Percentiles rank a stretch among this genome's conserved stretches.
Conservation (phyloP, 148 eudicot genomes). For the Diospyros kaki region DNA sequence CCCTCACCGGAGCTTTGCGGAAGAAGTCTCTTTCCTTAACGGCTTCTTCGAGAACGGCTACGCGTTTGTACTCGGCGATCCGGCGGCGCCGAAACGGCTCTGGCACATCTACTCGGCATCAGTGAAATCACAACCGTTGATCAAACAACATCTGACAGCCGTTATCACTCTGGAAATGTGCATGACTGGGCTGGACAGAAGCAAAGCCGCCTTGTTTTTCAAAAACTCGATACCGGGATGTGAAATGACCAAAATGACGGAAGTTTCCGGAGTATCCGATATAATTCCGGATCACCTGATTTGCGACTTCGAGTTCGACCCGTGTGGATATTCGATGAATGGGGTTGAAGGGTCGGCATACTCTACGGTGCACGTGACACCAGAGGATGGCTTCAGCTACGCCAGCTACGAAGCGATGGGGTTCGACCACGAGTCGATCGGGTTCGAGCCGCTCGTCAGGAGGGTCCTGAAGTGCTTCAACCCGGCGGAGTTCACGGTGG, state of each 20-base stretch:
- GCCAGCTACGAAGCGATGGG: constrained; percentile 68
- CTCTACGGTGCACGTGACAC: constrained; percentile 55
- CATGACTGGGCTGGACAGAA: constrained; percentile 43
- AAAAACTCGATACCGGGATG: constrained; percentile 16
- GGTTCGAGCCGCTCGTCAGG: constrained; percentile 23
- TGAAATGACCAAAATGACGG: constrained; percentile 35
- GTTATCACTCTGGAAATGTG: constrained; percentile 35
- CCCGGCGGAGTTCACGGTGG: constrained; percentile 43
- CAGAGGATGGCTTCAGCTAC: constrained; percentile 52
- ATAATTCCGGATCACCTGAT: constrained; percentile 43
- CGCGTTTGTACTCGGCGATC: constrained; percentile 46
- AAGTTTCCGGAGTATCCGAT: constrained; percentile 25
- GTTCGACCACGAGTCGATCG: constrained; percentile 20
- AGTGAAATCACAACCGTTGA: not conserved
- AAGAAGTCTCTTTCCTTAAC: constrained; percentile 48
- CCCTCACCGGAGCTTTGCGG: constrained; percentile 60
- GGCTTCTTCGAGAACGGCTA: constrained; percentile 35
- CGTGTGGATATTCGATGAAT: constrained; percentile 65
- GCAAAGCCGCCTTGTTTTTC: constrained; percentile 33
- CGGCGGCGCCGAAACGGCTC: constrained; percentile 20
- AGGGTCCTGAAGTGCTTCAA: constrained; percentile 39
- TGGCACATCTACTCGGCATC: constrained; percentile 48
- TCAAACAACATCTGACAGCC: constrained; percentile 10
- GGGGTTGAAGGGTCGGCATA: constrained; percentile 39
- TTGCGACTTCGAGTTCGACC: constrained; percentile 52